Base-by-base conservation (phyloP, 257 asterid genomes). In the Gentiana macrophylla region DNA sequence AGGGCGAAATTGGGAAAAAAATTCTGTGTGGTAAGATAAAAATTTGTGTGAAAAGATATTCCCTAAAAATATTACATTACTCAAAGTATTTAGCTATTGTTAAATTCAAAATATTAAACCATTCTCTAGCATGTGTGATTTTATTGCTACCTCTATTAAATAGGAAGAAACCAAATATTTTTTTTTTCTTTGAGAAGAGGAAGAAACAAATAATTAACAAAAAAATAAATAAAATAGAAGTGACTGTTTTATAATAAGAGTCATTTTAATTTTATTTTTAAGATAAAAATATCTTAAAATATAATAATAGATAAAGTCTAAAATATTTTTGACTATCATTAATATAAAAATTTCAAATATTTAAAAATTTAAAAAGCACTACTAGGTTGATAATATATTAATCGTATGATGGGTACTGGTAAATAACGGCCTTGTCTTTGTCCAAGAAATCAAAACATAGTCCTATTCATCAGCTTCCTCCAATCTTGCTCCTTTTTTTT, bases 371-470 rank as follows among this genome's bases (percentile, higher is more conserved):
- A 24, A 24, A 24, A 24, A 24, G 24, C 24, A 24, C 24, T 24
- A 24, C 24, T 24, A 24, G 24, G 24, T 24, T 24, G 24, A 24
- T 24, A 24, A 24, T 24, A 24, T 24, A 24, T 24, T 24, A 24
- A 24, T 24, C 24, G 24, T 24, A 24, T 24, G 24, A 24, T 24
- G 24, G 24, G 24, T 24, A 24, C 24, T 24, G 24, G 24, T 1
- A 24, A 37, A 36, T 11, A 12, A 37, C 11, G 6, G n/a, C 32
- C 46, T 55, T 71, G 53, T 65, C 62, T 56, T 72, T 60, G 74
- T 82, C 79, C 67, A 61, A 74, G 75, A 79, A 74, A 82, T 74
- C 89, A 41, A 67, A 76, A 68, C 73, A 62, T 52, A 65, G 54
- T 51, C 66, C 62, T 59, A 35, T 61, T 72, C 76, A 59, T 64